Percentiles rank a stretch among this genome's conserved stretches.
These are phyloP conservation scores for Phoma sp. DNA, from an alignment of 2,329 filamentous ascomycete species.

Conservation along the genomic window DNA sequence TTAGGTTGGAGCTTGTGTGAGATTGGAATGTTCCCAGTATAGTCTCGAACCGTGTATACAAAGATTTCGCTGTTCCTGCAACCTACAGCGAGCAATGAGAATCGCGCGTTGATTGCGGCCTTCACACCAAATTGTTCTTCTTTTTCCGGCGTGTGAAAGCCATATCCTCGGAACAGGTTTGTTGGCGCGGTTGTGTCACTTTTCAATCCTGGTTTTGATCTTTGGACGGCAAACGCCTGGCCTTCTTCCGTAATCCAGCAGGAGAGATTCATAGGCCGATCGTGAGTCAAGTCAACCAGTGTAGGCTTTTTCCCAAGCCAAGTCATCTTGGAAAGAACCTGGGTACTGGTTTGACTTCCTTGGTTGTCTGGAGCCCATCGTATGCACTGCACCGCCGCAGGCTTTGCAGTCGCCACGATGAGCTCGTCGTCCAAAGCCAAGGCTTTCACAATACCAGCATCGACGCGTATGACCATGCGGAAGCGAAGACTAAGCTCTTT, in stretches of 20 bases:
- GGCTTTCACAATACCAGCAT: constrained; percentile 88
- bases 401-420: constrained; percentile 87
- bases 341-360: constrained; percentile 86
- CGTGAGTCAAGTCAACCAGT: constrained; percentile 86
- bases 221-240: constrained; percentile 87
- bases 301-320: constrained; percentile 81
- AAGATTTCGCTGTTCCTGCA: constrained; percentile 79
- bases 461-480: constrained; percentile 96
- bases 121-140: constrained; percentile 68
- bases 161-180: constrained; percentile 85
- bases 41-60: constrained; percentile 93
- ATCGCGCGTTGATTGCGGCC: constrained; percentile 89
- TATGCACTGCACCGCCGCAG: constrained; percentile 95
- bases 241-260: constrained; percentile 93
- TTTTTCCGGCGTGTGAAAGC: constrained; percentile 77
- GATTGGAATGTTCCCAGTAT: constrained; percentile 86
- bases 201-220: constrained; percentile 50
- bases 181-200: constrained; percentile 57
- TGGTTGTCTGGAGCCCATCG: constrained; percentile 86
- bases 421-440: constrained; percentile 91
- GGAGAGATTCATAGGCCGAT: constrained; percentile 93
- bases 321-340: constrained; percentile 83
- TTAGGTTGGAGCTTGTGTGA: constrained; percentile 79
- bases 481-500: constrained; percentile 90
- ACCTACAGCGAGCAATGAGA: constrained; percentile 89